phyloP scores from a whole-genome alignment of 202 grass and related monocot species.

The Cymbopogon flexuosus region DNA sequence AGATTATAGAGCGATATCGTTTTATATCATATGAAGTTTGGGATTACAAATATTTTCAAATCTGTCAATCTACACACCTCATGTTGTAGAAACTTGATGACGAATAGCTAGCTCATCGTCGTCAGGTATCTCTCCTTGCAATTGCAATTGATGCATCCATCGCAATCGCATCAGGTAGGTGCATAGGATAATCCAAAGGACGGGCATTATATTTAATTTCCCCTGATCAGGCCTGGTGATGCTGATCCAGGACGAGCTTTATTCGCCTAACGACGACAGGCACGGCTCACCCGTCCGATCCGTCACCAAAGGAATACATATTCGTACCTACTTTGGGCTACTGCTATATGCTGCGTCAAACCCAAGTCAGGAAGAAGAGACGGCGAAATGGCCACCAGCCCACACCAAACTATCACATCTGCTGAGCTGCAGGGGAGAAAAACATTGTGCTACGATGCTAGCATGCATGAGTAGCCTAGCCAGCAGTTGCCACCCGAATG shows the following conservation, averaged over 20 bases:
- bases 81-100: too few relatives aligned
- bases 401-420: constrained; percentile 4
- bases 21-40: too few relatives aligned
- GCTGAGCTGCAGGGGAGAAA: neutral
- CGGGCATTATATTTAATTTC: neutral
- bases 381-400: neutral
- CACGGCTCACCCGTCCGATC: constrained; percentile 20
- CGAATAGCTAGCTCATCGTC: too few relatives aligned
- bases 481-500: neutral
- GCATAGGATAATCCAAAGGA: neutral
- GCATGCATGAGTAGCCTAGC: neutral
- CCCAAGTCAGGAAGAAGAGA: neutral
- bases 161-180: constrained; percentile 8
- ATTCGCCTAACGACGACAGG: constrained; percentile 34
- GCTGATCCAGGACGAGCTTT: neutral
- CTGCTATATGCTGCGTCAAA: constrained; percentile 30
- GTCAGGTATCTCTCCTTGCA: too few relatives aligned
- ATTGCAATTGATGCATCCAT: neutral
- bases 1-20: too few relatives aligned
- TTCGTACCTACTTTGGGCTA: neutral
- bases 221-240: neutral
- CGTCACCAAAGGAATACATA: neutral
- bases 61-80: too few relatives aligned
- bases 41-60: too few relatives aligned
- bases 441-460: neutral